phyloP scores from a whole-genome alignment of 176 grass and related monocot species.

The Musa schizocarpa region DNA sequence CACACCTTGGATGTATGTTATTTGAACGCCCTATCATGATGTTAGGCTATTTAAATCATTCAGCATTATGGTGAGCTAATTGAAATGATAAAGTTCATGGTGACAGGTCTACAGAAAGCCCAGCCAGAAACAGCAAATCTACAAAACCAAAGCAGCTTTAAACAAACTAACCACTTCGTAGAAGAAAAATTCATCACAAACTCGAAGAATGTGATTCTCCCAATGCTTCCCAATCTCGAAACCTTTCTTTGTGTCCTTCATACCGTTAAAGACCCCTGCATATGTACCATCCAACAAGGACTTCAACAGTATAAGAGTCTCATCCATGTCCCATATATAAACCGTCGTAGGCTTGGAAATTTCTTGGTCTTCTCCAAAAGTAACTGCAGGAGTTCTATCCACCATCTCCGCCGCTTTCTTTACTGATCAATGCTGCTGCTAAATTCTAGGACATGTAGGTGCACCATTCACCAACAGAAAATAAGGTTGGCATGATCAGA shows the following conservation, averaged over 20 bases:
- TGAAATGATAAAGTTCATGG: neutral
- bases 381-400: neutral
- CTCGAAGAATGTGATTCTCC: constrained; percentile 75
- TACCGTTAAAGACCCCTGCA: constrained; percentile 52
- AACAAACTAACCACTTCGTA: constrained; percentile 62
- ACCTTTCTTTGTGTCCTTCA: constrained; percentile 53
- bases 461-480: neutral
- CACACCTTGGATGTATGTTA: neutral
- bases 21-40: neutral
- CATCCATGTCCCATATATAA: constrained; percentile 96
- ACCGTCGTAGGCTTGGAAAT: constrained; percentile 28
- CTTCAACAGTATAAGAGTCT: constrained; percentile 90
- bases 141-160: neutral
- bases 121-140: neutral
- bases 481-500: neutral
- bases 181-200: constrained; percentile 79
- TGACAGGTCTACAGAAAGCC: neutral
- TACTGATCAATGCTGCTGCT: neutral
- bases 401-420: neutral
- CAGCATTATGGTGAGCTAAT: neutral
- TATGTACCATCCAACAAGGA: constrained; percentile 74
- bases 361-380: neutral
- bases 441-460: neutral
- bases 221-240: constrained; percentile 70
- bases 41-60: neutral